phyloP scores from a whole-genome alignment of 116 monocot species.

The Dioscorea cayenensis region DNA sequence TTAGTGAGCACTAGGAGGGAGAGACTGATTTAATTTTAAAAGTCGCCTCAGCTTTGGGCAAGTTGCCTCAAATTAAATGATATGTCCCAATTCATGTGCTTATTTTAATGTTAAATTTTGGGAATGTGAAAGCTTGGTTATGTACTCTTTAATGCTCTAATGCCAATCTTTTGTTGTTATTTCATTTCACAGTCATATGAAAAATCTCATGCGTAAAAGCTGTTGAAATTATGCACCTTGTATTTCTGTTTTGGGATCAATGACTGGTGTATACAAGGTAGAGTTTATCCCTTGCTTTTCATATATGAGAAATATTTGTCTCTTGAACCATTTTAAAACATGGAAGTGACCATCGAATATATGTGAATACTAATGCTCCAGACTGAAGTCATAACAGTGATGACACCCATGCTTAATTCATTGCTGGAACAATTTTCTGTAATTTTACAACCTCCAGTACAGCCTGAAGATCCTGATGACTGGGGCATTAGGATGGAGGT shows the following conservation, averaged over 20 bases:
- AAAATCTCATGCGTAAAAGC: slow-evolving; percentile 77
- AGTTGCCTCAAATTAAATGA: no score
- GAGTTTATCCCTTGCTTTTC: neutral
- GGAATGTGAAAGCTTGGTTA: no score
- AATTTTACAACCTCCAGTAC: slow-evolving; percentile 66
- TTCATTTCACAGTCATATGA: slow-evolving; percentile 60
- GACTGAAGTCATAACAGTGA: slow-evolving; percentile 62
- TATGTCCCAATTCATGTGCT: no score
- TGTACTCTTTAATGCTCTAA: neutral
- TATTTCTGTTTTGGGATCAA: slow-evolving; percentile 75
- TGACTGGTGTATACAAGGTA: slow-evolving; percentile 89
- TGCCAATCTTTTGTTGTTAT: neutral
- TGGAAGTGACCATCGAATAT: slow-evolving; percentile 6
- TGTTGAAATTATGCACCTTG: slow-evolving; percentile 83
- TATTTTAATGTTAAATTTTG: no score
- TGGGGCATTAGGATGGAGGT: slow-evolving; percentile 97
- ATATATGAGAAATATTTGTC: neutral
- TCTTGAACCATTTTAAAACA: neutral
- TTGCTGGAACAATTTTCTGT: slow-evolving; percentile 69
- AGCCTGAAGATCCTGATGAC: slow-evolving; percentile 76
- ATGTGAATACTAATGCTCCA: slow-evolving; percentile 25
- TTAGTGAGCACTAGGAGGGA: no score
- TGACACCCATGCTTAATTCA: slow-evolving; percentile 56
- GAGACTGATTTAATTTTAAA: no score
- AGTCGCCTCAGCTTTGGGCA: no score